Evolutionary conservation across 345 rosid species (phyloP).

Genomic region (Hibiscus syriacus): DNA sequence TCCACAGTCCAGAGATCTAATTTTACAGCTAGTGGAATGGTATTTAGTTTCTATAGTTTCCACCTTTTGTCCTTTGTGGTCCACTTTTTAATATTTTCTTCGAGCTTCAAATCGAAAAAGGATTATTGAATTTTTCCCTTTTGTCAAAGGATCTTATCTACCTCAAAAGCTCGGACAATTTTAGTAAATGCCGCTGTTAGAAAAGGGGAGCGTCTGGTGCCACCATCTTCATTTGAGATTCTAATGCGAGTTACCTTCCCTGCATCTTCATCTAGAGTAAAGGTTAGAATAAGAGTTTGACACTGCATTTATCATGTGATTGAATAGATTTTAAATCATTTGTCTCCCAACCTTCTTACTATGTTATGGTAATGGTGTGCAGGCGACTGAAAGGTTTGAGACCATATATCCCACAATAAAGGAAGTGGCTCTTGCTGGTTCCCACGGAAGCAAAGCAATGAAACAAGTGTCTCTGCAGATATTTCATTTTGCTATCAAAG

Average conservation of each 20-base stretch:
- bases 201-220: slow-evolving; percentile 63
- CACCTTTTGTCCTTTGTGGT: neutral
- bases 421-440: slow-evolving; percentile 71
- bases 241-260: slow-evolving; percentile 60
- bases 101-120: neutral
- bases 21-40: slow-evolving; percentile 56
- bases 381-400: slow-evolving; percentile 84
- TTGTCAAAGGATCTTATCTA: slow-evolving; percentile 43
- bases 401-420: slow-evolving; percentile 51
- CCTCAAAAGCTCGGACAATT: slow-evolving; percentile 53
- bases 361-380: slow-evolving; percentile 13
- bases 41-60: slow-evolving; percentile 9
- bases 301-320: slow-evolving; percentile 3
- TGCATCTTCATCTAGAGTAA: slow-evolving; percentile 50
- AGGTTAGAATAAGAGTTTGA: slow-evolving; percentile 28
- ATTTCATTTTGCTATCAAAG: slow-evolving; percentile 42
- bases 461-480: slow-evolving; percentile 64
- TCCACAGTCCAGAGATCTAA: slow-evolving; percentile 71
- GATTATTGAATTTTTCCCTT: neutral
- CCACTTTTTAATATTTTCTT: neutral
- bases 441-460: slow-evolving; percentile 70
- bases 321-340: neutral
- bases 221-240: slow-evolving; percentile 61
- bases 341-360: slow-evolving; percentile 11
- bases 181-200: slow-evolving; percentile 65